Conservation (phyloP, 108 stramenopile species). For the Craspedostauros australis region DNA sequence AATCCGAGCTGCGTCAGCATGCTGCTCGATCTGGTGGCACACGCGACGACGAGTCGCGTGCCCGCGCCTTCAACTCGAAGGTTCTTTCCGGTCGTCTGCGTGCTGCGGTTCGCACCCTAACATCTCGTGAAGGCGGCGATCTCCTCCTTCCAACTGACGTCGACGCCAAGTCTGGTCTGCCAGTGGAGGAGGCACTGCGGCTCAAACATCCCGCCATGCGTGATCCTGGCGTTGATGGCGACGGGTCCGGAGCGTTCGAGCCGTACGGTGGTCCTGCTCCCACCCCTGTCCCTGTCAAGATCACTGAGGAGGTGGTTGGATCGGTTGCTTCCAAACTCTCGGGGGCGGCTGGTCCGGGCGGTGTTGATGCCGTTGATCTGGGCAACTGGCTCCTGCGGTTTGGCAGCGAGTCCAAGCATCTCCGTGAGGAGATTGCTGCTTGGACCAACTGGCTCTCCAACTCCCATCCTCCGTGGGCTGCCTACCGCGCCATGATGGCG, state of each 20-base stretch:
- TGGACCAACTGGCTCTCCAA: constrained; percentile 34
- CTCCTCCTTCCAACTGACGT: constrained; percentile 13
- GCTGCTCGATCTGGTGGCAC: too few species aligned
- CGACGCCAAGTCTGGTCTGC: constrained; percentile 17
- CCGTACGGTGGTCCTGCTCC: constrained; percentile 1
- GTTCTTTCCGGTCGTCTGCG: constrained; percentile 20
- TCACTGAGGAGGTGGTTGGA: constrained; percentile 14
- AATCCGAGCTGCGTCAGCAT: too few species aligned
- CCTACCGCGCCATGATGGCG: constrained; percentile 19
- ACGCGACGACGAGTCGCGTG: constrained; percentile 4
- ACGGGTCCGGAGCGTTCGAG: too few species aligned
- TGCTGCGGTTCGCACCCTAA: constrained; percentile 13
- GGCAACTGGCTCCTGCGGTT: constrained; percentile 22
- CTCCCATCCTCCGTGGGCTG: constrained; percentile 19
- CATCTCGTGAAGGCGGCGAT: constrained; percentile 6
- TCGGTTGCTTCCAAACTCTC: constrained; percentile 12
- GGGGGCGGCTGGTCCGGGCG: constrained; percentile 13
- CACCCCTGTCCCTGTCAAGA: constrained; percentile 6
- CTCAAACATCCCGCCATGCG: constrained; percentile 16
- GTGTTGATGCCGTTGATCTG: constrained; percentile 6
- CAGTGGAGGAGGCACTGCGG: constrained; percentile 15
- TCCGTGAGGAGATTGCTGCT: too few species aligned
- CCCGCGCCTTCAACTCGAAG: constrained; percentile 15
- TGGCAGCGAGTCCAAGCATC: too few species aligned
- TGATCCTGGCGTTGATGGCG: too few species aligned